These are phyloP conservation scores for Penicillium sp. DNA, from an alignment of 2,329 filamentous ascomycete species.

Conservation along the genomic window DNA sequence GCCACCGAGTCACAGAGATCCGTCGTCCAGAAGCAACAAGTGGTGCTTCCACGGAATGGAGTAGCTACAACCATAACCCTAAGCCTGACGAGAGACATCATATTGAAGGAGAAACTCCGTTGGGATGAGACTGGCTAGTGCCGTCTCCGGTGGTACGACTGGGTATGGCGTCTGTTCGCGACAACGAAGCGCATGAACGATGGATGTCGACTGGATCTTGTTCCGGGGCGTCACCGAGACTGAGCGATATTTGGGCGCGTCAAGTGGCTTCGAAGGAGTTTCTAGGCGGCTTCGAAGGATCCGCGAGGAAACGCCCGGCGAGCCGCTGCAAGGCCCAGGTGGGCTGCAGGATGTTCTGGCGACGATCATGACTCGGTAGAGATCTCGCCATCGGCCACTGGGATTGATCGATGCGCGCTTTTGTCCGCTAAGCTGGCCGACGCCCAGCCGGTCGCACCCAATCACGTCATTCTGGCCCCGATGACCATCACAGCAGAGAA, in stretches of 20 bases:
- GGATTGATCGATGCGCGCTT: not conserved
- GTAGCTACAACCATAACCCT: too few relatives aligned
- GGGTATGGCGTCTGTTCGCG: too few relatives aligned
- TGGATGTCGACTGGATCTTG: too few relatives aligned
- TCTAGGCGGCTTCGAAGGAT: not conserved
- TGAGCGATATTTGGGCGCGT: not conserved
- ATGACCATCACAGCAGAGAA: conserved; percentile 2
- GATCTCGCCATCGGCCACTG: conserved; percentile 6
- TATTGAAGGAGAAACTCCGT: too few relatives aligned
- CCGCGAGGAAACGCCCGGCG: not conserved
- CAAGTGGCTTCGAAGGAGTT: not conserved
- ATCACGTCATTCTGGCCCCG: conserved; percentile 8
- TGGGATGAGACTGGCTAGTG: too few relatives aligned
- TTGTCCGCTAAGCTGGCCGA: not conserved
- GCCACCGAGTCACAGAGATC: too few relatives aligned
- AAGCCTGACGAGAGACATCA: too few relatives aligned
- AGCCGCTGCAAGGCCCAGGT: not conserved
- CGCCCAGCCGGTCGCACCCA: not conserved
- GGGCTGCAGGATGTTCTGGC: not conserved
- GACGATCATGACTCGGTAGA: not conserved
- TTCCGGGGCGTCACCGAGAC: too few relatives aligned
- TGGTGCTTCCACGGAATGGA: too few relatives aligned
- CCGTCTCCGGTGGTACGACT: too few relatives aligned
- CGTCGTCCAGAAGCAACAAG: too few relatives aligned
- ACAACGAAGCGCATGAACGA: too few relatives aligned